A percentile compares a stretch with the other conserved stretches of the same genome.
Evolutionary conservation across 768 basidiomycete genomes (phyloP).

Genomic region (Inosperma sp.): DNA sequence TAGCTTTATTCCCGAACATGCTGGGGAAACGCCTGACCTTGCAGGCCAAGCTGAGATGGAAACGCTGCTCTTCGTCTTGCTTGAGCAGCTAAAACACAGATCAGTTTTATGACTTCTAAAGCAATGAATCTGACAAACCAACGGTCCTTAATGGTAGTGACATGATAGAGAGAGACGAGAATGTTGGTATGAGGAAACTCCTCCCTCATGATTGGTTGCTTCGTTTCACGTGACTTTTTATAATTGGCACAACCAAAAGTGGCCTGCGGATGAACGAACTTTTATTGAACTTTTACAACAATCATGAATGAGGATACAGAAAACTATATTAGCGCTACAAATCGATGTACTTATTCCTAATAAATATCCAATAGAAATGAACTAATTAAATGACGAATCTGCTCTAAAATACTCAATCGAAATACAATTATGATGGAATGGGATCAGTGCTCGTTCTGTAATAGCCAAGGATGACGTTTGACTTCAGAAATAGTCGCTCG

Average conservation of each 20-base stretch:
- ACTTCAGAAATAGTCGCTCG: conserved; percentile 82
- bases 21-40: conserved; percentile 29
- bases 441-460: not conserved
- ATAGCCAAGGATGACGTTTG: conserved; percentile 78
- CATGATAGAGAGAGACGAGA: conserved; percentile 33
- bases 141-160: conserved; percentile 41
- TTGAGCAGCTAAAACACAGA: conserved; percentile 28
- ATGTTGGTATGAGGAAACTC: too few relatives aligned
- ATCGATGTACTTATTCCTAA: conserved; percentile 2
- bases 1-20: conserved; percentile 11
- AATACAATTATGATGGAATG: not conserved
- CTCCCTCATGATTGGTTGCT: too few relatives aligned
- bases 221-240: too few relatives aligned
- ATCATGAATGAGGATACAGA: not conserved
- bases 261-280: too few relatives aligned
- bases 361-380: conserved; percentile 4
- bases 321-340: conserved; percentile 3
- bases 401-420: not conserved
- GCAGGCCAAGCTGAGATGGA: conserved; percentile 41
- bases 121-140: conserved; percentile 26
- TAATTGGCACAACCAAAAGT: too few relatives aligned
- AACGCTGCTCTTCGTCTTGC: conserved; percentile 43
- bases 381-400: not conserved
- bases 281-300: not conserved
- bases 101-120: conserved; percentile 3